These are phyloP conservation scores for Leucosporidium creatinivorum DNA, from an alignment of 768 basidiomycete genomes.

Conservation along the genomic window DNA sequence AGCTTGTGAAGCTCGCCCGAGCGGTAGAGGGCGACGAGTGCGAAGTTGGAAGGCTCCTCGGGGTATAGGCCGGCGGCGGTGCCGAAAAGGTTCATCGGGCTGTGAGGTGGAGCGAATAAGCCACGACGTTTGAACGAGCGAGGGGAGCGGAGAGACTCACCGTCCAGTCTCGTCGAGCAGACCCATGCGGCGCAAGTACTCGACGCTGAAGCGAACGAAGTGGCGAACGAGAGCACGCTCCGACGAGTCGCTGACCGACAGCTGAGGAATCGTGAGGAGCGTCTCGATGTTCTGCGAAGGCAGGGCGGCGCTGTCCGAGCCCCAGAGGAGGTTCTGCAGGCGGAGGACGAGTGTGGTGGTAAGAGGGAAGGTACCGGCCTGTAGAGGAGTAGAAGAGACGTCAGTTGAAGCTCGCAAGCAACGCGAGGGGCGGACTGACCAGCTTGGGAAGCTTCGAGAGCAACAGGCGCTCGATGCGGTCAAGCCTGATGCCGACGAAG, in stretches of 20 bases:
- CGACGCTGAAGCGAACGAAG: slow-evolving; percentile 62
- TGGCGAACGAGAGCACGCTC: slow-evolving; percentile 57
- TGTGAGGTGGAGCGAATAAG: slow-evolving; percentile 3
- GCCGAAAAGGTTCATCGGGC: slow-evolving; percentile 31
- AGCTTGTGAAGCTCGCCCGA: slow-evolving; percentile 56
- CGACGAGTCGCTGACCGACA: slow-evolving; percentile 54
- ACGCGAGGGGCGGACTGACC: not conserved
- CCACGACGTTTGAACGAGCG: slow-evolving; percentile 44
- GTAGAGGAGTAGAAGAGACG: not conserved
- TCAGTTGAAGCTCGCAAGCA: not conserved
- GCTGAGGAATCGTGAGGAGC: slow-evolving; percentile 54
- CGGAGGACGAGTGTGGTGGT: slow-evolving; percentile 60
- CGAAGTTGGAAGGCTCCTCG: slow-evolving; percentile 64
- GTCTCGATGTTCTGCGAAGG: slow-evolving; percentile 52
- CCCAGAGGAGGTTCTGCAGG: slow-evolving; percentile 59
- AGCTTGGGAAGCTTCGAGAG: slow-evolving; percentile 56
- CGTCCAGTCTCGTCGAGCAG: slow-evolving; percentile 53
- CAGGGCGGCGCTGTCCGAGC: slow-evolving; percentile 51
- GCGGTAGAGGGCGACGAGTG: slow-evolving; percentile 55
- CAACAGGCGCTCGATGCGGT: slow-evolving; percentile 57
- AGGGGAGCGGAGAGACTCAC: slow-evolving; percentile 50
- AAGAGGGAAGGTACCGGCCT: slow-evolving; percentile 57
- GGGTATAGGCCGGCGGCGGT: slow-evolving; percentile 43
- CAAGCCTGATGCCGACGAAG: slow-evolving; percentile 61
- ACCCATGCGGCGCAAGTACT: slow-evolving; percentile 57